Evolutionary conservation across 1,284 basidiomycete species (phyloP).

Genomic region (Fomes fomentarius): DNA sequence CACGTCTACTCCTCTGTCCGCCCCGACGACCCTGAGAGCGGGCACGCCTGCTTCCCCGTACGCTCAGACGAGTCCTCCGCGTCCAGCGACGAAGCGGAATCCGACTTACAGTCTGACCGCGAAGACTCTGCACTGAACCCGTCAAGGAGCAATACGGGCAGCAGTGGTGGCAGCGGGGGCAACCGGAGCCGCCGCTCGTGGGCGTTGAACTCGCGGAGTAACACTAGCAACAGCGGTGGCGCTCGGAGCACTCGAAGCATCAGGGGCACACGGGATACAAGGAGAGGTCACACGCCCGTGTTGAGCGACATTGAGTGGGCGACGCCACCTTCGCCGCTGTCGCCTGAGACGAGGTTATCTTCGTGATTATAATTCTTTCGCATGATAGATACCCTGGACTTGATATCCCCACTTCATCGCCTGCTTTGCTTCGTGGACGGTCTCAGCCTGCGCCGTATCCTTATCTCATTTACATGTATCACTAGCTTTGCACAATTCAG

Average conservation of each 20-base stretch:
- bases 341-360: neutral
- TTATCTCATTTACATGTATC: no score
- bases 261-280: no score
- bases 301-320: constrained; percentile 5
- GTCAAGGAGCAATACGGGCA: neutral
- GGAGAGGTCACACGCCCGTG: neutral
- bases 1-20: constrained; percentile 18
- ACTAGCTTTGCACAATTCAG: no score
- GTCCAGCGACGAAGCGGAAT: neutral
- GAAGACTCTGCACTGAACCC: constrained; percentile 17
- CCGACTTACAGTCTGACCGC: neutral
- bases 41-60: no score
- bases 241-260: no score
- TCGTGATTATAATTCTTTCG: neutral
- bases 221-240: no score
- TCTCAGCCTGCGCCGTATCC: no score
- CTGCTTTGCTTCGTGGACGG: no score
- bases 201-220: no score
- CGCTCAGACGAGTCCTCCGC: neutral
- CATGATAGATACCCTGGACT: no score
- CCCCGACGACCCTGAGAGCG: constrained; percentile 12
- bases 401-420: no score
- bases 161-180: neutral
- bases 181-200: neutral
- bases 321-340: constrained; percentile 10